A percentile compares a stretch with the other conserved stretches of the same genome.
phyloP scores from a whole-genome alignment of 2,329 filamentous ascomycete genomes.

The Sphaerulina vaccinii region DNA sequence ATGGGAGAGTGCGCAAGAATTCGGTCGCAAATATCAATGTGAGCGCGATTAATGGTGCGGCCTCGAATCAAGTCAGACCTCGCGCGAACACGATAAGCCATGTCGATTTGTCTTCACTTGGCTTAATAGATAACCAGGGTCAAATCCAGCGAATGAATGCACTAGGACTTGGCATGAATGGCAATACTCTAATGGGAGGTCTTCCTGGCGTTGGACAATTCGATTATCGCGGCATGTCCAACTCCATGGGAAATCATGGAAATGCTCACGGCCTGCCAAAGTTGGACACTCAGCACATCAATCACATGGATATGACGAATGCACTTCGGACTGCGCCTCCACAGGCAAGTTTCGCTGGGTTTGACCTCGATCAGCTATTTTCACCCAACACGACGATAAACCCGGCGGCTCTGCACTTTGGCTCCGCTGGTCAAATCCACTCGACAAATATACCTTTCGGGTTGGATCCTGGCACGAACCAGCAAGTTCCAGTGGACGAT shows the following conservation, averaged over 20 bases:
- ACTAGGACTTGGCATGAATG: conserved; percentile 24
- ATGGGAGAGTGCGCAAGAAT: conserved; percentile 83
- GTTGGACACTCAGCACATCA: conserved; percentile 72
- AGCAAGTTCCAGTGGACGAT: conserved; percentile 65
- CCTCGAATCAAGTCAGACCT: conserved; percentile 67
- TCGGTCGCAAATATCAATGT: conserved; percentile 68
- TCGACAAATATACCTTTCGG: conserved; percentile 45
- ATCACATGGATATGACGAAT: conserved; percentile 58
- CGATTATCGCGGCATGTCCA: conserved; percentile 71
- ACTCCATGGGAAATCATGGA: conserved; percentile 64
- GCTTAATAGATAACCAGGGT: conserved; percentile 39
- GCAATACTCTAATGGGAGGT: conserved; percentile 56
- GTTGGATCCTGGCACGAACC: conserved; percentile 37
- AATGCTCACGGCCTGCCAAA: conserved; percentile 71
- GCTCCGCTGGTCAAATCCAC: conserved; percentile 51
- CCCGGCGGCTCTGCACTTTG: conserved; percentile 75
- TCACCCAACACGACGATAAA: conserved; percentile 63
- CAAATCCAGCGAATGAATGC: conserved; percentile 32
- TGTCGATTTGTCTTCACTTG: conserved; percentile 74
- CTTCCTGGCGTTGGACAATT: conserved; percentile 57
- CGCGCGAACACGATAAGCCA: conserved; percentile 96
- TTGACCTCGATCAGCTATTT: conserved; percentile 71
- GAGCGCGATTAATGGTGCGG: conserved; percentile 49
- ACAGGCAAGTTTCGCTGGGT: conserved; percentile 65
- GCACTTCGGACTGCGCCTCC: conserved; percentile 78